Percentiles rank a stretch among this genome's conserved stretches.
Evolutionary conservation across 2,329 filamentous ascomycete species (phyloP).

Genomic region (Furcasterigmium furcatum): DNA sequence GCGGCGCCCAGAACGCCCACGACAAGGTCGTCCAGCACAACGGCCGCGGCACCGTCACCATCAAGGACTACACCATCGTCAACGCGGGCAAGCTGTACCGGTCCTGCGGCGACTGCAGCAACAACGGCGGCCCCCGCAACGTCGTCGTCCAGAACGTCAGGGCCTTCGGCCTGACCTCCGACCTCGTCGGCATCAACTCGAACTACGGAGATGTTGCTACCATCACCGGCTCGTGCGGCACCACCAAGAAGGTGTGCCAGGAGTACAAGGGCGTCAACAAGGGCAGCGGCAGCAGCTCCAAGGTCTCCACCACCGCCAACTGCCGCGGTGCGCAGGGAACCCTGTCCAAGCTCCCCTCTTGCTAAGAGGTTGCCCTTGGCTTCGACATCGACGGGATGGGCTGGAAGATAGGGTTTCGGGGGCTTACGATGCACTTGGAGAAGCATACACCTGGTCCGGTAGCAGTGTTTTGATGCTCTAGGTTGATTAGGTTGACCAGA

Average conservation of each 20-base stretch:
- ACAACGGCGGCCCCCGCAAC: constrained; percentile 21
- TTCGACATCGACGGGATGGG: too few species aligned
- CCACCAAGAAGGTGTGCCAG: constrained; percentile 13
- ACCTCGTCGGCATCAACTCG: constrained; percentile 12
- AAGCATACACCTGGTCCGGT: too few species aligned
- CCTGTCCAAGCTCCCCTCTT: constrained; percentile 2
- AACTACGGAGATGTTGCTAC: constrained; percentile 13
- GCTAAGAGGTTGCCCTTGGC: too few species aligned
- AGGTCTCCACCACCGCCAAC: constrained; percentile 7
- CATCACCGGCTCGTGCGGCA: constrained; percentile 12
- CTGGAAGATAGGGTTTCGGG: too few species aligned
- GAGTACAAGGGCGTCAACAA: constrained; percentile 13
- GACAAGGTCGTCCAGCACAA: constrained; percentile 32
- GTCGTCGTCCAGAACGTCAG: constrained; percentile 14
- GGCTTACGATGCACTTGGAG: too few species aligned
- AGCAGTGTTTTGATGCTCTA: too few species aligned
- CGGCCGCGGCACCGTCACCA: constrained; percentile 23
- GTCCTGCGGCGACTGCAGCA: constrained; percentile 40
- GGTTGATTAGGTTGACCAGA: too few species aligned
- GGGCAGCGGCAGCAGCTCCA: constrained; percentile 8
- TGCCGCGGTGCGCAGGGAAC: constrained; percentile 6
- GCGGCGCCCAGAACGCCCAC: constrained; percentile 25
- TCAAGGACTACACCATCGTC: constrained; percentile 30
- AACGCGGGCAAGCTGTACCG: constrained; percentile 41
- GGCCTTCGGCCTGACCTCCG: constrained; percentile 15